Evolutionary conservation across 768 basidiomycete genomes (phyloP).

Genomic region (Amanita phalloides): DNA sequence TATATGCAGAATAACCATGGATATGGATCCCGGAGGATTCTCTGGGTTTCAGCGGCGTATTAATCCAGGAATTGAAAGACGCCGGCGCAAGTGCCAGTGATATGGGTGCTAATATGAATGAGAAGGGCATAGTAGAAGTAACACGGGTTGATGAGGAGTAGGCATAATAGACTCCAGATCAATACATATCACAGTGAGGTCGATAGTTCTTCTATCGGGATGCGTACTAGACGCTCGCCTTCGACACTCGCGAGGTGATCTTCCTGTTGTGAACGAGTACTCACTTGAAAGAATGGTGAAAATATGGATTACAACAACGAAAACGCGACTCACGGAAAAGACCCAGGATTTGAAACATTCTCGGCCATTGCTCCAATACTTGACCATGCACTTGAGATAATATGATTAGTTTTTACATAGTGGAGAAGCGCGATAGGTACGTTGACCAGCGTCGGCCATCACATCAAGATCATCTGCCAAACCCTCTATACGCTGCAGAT

Average conservation of each 20-base stretch:
- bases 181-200: too few relatives aligned
- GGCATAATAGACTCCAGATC: conserved; percentile 24
- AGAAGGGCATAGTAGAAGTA: conserved; percentile 32
- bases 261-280: not conserved
- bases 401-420: not conserved
- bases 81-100: conserved; percentile 33
- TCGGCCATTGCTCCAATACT: conserved; percentile 72
- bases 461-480: conserved; percentile 64
- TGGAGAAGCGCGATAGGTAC: conserved; percentile 20
- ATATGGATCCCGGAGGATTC: conserved; percentile 35
- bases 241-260: conserved; percentile 8
- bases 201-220: conserved; percentile 57
- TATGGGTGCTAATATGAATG: conserved; percentile 32
- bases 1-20: conserved; percentile 14
- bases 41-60: conserved; percentile 17
- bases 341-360: conserved; percentile 69
- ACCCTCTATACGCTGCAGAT: conserved; percentile 56
- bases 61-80: conserved; percentile 19
- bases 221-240: conserved; percentile 62
- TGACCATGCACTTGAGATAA: conserved; percentile 48
- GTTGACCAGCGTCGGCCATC: conserved; percentile 70
- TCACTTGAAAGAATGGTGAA: not conserved
- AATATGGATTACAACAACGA: not conserved
- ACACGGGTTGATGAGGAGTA: conserved; percentile 16
- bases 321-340: conserved; percentile 47